Evolutionary conservation across 331 rosid species (phyloP), one percentile per base, ranked within the genome.

Genomic region (Prunus yedoensis): DNA sequence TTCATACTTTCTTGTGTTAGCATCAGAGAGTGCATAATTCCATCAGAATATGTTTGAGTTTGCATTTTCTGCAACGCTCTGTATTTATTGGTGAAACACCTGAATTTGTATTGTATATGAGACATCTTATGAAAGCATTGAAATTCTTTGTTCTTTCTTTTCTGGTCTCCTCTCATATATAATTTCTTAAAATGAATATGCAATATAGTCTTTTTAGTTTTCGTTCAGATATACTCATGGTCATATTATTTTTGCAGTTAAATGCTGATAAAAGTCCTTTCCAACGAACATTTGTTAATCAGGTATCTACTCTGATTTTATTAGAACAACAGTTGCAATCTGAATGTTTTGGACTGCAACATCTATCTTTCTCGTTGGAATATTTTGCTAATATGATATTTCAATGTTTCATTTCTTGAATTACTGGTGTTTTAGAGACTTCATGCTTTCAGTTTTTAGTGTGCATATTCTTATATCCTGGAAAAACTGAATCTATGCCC

Each of bases 231-330:
- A 53, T 59, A 17, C 78, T 77, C 46, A 73, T 54, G 27, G 18
- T 74, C 43, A 47, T 72, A 21, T 74, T 59, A 14, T 70, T 75
- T 62, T 74, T 70, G 87, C 98, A 96, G 99, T 87, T 96, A 84
- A 96, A 96, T 87, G 94, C 83, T 68, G 97, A 91, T 38, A 96
- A 96, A 89, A 96, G 99, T 71, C 98, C 98, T 85, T 92, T 92
- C 83, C 97, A 88, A 71, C 88, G 97, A 81, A 96, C 96, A 27
- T 96, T 96, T 88, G 98, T 93, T 79, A 91, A 96, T 82, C 99
- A 96, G 98, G 99, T 96, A 80, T 57, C 51, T 20, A 45, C 78
- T 69, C 7, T 45, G 51, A 75, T 59, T 70, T 71, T 77, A 57
- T 58, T 68, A 78, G 70, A 72, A 82, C 60, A 79, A 57, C 66